Conservation (phyloP, 1,284 basidiomycete genomes). For the Moesziomyces sp. region DNA sequence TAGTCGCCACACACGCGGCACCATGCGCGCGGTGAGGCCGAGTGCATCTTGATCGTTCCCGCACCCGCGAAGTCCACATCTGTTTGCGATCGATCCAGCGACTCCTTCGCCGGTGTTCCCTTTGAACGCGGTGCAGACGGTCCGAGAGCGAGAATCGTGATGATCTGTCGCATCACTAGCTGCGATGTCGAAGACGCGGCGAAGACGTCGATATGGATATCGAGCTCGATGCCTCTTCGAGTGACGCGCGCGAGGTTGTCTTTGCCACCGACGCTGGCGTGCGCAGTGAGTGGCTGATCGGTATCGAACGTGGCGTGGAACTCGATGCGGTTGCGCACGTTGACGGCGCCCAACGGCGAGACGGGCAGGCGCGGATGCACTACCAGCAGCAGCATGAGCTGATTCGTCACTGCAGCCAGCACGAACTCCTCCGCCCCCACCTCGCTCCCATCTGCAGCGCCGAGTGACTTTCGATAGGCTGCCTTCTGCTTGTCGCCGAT, state of each 20-base stretch:
- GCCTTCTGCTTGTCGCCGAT: not conserved
- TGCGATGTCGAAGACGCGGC: not conserved
- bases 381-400: constrained; percentile 32
- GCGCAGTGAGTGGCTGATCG: constrained; percentile 4
- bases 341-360: constrained; percentile 25
- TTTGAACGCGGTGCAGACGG: not conserved
- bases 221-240: constrained; percentile 25
- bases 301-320: not conserved
- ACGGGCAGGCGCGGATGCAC: constrained; percentile 28
- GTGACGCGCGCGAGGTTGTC: constrained; percentile 9
- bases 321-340: constrained; percentile 30
- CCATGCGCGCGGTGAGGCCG: constrained; percentile 8
- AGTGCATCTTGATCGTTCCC: constrained; percentile 2
- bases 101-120: no score
- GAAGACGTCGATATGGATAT: constrained; percentile 25
- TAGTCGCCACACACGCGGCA: constrained; percentile 23
- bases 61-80: no score
- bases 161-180: constrained; percentile 18
- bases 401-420: constrained; percentile 26
- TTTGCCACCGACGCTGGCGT: constrained; percentile 19
- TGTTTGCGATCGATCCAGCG: no score
- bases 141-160: constrained; percentile 24
- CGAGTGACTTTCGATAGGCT: not conserved
- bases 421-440: constrained; percentile 9
- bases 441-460: not conserved